Base-by-base conservation (phyloP, 2,329 filamentous ascomycete genomes). In the Phaeosphaeriaceae sp. region DNA sequence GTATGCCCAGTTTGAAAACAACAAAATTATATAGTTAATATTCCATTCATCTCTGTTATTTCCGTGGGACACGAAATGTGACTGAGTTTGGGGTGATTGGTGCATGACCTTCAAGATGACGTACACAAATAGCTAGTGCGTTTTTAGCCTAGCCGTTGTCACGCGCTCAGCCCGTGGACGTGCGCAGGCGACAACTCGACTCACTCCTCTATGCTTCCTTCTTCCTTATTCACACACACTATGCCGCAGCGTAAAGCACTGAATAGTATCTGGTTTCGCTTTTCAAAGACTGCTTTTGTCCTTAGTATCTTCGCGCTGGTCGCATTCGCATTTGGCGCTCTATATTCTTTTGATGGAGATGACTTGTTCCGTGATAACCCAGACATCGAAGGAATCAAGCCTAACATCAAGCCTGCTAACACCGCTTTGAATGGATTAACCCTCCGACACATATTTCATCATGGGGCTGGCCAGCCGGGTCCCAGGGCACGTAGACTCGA, bases 361-460 rank as follows among this genome's bases (percentile, higher is more conserved):
- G 46, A 50, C 34, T 32, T 42, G 15, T 44, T 48, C 29, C 46
- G 29, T 45, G 39, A 41, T 17, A 50, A 51, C 20, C 48, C 52
- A 46, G 44, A 38, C 37, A 20, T 54, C 44, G 43, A 40, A 36
- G 48, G 50, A 29, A 35, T 49, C 18, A 46, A 26, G 16, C n/a
- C 43, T 12, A 39, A 11, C 42, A 37, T 48, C 20, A 36, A 28
- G 12, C 9, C 33, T 13, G 33, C 11, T 37, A 33, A 20, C 48
- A 18, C 46, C 20, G 23, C 20, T 35, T 34, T 51, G 43, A 43
- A 54, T 38, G 60, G 54, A 15, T 44, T 71, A 15, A 61, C 47
- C n/a, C 48, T 72, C 33, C 61, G 70, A 42, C 67, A 72, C 38
- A 46, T 72, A 6, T 56, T 68, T 21, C 67, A 72, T 44, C 68